Evolutionary conservation across 2,329 filamentous ascomycete genomes (phyloP).

Genomic region (Aspergillus proliferans): DNA sequence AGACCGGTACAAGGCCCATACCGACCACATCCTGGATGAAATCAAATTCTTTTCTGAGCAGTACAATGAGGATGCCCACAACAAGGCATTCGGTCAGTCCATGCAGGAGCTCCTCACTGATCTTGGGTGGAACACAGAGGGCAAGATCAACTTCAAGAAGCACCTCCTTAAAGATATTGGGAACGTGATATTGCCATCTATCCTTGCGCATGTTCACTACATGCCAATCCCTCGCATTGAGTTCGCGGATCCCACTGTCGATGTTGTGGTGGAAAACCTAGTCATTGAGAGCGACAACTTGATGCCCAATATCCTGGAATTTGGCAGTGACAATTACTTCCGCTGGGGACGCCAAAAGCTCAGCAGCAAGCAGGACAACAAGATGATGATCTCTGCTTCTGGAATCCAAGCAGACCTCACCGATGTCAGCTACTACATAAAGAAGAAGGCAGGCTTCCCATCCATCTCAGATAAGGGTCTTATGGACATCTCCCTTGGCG

Average conservation of each 20-base stretch:
- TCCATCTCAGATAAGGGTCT: constrained; percentile 80
- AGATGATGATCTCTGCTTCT: constrained; percentile 74
- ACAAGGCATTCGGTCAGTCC: constrained; percentile 69
- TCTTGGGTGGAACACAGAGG: constrained; percentile 78
- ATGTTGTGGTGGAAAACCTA: constrained; percentile 88
- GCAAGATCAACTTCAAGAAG: constrained; percentile 84
- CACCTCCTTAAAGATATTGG: constrained; percentile 84
- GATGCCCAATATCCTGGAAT: constrained; percentile 83
- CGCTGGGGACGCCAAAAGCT: constrained; percentile 88
- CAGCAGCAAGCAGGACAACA: constrained; percentile 73
- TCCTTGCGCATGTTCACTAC: constrained; percentile 82
- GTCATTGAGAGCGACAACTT: constrained; percentile 96
- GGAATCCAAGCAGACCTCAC: constrained; percentile 87
- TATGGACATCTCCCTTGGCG: constrained; percentile 79
- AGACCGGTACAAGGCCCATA: constrained; percentile 79
- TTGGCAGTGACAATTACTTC: constrained; percentile 89
- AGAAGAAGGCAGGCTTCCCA: constrained; percentile 90
- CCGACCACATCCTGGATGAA: constrained; percentile 80
- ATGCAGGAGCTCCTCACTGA: constrained; percentile 81
- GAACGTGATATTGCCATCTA: constrained; percentile 74
- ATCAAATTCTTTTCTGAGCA: constrained; percentile 82
- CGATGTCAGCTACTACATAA: constrained; percentile 91
- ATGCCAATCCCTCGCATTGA: constrained; percentile 92
- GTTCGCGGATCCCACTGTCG: constrained; percentile 75
- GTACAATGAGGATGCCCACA: constrained; percentile 82